Evolutionary conservation across 805 yeast genomes (phyloP).

Genomic region (Zygosaccharomyces lentus): DNA sequence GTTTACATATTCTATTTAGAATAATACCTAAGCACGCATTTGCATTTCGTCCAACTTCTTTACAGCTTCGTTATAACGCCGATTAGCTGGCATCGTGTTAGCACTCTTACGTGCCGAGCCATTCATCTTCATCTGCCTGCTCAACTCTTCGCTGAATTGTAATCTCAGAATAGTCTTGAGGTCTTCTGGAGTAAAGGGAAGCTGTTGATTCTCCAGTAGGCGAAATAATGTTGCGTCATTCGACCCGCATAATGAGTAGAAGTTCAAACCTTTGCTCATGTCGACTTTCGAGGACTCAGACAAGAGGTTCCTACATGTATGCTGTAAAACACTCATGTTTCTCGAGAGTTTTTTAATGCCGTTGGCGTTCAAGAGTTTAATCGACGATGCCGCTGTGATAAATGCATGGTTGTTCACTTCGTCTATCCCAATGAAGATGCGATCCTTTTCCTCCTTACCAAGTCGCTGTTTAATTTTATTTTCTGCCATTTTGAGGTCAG

Average conservation of each 20-base stretch:
- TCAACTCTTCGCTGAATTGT: conserved; percentile 31
- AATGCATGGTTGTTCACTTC: conserved; percentile 22
- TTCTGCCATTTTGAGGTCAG: conserved; percentile 28
- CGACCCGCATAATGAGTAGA: conserved; percentile 25
- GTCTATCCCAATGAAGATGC: conserved; percentile 29
- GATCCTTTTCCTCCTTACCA: conserved; percentile 17
- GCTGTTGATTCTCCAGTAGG: conserved; percentile 17
- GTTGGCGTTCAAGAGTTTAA: conserved; percentile 26
- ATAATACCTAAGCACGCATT: not conserved
- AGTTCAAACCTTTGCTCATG: conserved; percentile 23
- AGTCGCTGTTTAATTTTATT: conserved; percentile 25
- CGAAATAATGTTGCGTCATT: conserved; percentile 22
- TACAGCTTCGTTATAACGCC: conserved; percentile 28
- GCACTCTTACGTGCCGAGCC: conserved; percentile 16
- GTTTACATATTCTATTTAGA: not conserved
- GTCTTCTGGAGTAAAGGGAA: conserved; percentile 18
- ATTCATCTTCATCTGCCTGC: conserved; percentile 20
- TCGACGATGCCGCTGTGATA: conserved; percentile 25
- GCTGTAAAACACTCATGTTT: conserved; percentile 32
- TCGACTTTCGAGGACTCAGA: conserved; percentile 22
- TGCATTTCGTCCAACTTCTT: conserved; percentile 15
- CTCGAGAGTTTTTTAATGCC: conserved; percentile 32
- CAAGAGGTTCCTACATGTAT: conserved; percentile 26
- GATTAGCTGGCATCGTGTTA: conserved; percentile 25
- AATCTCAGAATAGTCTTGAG: conserved; percentile 30